phyloP scores from a whole-genome alignment of 257 asterid species.

The Capsicum chinense region DNA sequence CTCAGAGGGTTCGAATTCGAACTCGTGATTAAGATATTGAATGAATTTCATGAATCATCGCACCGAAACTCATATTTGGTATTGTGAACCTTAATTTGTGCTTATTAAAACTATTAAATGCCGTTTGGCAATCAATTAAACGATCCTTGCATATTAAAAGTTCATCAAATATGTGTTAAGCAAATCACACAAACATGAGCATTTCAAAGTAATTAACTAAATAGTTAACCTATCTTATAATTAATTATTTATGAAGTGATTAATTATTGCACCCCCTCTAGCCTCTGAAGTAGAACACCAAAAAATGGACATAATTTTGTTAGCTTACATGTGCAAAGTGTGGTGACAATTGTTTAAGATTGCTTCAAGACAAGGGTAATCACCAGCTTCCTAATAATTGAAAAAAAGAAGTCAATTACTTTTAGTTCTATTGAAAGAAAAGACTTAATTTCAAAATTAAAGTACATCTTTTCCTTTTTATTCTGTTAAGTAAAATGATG shows the following conservation, averaged over 20 bases:
- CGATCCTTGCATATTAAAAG: too few relatives aligned
- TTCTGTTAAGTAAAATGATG: background rate
- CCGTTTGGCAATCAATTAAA: too few relatives aligned
- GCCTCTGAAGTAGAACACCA: background rate
- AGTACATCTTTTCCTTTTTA: background rate
- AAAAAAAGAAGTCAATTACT: background rate
- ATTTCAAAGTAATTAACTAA: background rate
- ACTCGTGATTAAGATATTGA: too few relatives aligned
- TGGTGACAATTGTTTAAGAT: background rate
- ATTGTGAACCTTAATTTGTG: too few relatives aligned
- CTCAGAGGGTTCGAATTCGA: too few relatives aligned
- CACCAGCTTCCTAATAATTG: background rate
- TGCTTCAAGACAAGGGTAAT: background rate
- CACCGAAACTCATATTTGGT: too few relatives aligned
- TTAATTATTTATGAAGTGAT: background rate
- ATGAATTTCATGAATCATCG: too few relatives aligned
- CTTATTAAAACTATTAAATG: too few relatives aligned
- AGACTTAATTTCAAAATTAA: background rate
- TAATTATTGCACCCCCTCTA: background rate
- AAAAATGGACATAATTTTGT: background rate
- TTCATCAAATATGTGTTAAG: background rate
- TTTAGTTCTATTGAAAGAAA: background rate
- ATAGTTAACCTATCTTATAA: background rate
- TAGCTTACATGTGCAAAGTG: background rate
- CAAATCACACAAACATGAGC: slow-evolving; percentile 8